Conservation (phyloP, 768 basidiomycete species). For the Leccinum broughii region DNA sequence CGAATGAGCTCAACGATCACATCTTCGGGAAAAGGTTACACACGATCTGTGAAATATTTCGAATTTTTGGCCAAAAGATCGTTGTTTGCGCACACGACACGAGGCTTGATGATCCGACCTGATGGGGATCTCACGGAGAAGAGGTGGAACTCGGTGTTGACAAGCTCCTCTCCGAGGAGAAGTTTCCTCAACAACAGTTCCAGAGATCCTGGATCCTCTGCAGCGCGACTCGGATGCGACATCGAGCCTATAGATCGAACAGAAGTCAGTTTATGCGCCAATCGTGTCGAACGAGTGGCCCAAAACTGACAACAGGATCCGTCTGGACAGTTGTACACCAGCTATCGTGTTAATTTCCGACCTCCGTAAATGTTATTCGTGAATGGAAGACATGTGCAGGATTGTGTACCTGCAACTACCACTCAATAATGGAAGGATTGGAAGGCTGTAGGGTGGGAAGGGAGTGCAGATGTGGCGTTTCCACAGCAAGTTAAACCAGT, state of each 20-base stretch:
- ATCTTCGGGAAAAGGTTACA: not conserved
- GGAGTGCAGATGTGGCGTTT: too few species aligned
- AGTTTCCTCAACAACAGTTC: not conserved
- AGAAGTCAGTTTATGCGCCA: not conserved
- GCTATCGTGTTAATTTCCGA: too few species aligned
- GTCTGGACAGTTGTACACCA: too few species aligned
- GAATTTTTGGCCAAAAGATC: not conserved
- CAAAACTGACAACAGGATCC: too few species aligned
- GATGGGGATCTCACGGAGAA: not conserved
- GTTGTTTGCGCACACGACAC: not conserved
- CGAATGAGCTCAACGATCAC: not conserved
- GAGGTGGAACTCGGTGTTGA: not conserved
- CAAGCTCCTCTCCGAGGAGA: not conserved
- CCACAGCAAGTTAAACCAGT: too few species aligned
- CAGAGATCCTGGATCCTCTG: not conserved
- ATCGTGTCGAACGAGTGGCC: too few species aligned
- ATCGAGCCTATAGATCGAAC: not conserved
- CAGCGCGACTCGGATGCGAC: not conserved
- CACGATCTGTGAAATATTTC: not conserved
- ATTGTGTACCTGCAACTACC: too few species aligned
- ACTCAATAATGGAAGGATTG: too few species aligned
- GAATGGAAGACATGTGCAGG: too few species aligned
- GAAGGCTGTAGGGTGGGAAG: too few species aligned
- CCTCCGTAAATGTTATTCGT: too few species aligned
- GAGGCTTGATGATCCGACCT: not conserved